Evolutionary conservation across 495 filamentous ascomycete genomes (phyloP).

Genomic region (Platismatia glauca): DNA sequence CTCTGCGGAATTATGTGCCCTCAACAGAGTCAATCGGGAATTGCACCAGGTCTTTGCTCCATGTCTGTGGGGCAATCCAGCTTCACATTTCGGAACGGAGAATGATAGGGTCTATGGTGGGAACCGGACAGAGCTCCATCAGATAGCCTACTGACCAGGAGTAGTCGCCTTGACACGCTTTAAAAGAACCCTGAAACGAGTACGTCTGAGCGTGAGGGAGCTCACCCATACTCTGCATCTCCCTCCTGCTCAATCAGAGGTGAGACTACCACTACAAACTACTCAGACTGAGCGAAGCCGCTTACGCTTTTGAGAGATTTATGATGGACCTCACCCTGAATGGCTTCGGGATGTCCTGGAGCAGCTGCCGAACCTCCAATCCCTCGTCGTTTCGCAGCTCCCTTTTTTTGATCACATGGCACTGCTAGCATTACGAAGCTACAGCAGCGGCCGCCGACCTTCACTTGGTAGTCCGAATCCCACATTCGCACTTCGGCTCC

Average conservation of each 20-base stretch:
- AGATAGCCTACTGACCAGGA: constrained; percentile 8
- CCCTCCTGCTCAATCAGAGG: constrained; percentile 55
- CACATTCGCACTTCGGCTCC: constrained; percentile 39
- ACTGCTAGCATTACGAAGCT: constrained; percentile 40
- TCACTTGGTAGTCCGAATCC: constrained; percentile 12
- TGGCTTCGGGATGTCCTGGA: constrained; percentile 57
- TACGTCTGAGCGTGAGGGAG: constrained; percentile 44
- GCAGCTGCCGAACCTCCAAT: constrained; percentile 51
- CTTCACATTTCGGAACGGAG: constrained; percentile 53
- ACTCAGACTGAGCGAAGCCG: no score
- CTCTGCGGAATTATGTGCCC: constrained; percentile 50
- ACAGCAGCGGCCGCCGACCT: constrained; percentile 13
- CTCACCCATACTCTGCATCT: constrained; percentile 58
- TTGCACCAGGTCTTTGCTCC: constrained; percentile 55
- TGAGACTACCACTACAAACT: not conserved
- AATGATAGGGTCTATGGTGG: constrained; percentile 56
- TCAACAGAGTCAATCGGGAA: constrained; percentile 46
- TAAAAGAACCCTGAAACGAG: constrained; percentile 48
- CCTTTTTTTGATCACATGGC: constrained; percentile 58
- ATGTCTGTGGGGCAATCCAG: constrained; percentile 58
- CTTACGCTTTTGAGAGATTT: constrained; percentile 31
- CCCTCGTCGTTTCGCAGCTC: constrained; percentile 50
- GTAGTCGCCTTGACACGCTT: constrained; percentile 56
- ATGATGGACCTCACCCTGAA: constrained; percentile 50
- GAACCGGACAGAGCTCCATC: not conserved